phyloP scores from a whole-genome alignment of 2,329 filamentous ascomycete genomes.

The Paecilomyces dactylethromorphus region DNA sequence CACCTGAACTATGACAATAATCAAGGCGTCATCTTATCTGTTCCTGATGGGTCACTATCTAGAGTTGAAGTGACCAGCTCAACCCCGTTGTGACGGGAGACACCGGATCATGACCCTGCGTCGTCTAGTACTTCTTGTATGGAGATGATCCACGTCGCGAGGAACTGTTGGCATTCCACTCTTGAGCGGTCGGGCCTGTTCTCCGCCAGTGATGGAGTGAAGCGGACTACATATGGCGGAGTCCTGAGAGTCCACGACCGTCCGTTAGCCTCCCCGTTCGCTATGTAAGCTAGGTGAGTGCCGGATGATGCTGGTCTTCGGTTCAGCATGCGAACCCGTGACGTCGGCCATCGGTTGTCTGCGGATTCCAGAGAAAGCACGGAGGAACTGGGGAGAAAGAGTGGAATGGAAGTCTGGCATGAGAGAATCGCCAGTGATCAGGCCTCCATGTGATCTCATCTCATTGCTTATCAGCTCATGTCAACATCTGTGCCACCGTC shows the following conservation, averaged over 20 bases:
- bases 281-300: not conserved
- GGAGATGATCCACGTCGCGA: not conserved
- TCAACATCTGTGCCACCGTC: not conserved
- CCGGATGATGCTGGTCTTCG: not conserved
- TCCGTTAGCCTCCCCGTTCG: not conserved
- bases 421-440: not conserved
- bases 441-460: not conserved
- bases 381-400: not conserved
- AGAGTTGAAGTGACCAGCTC: not conserved
- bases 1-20: not conserved
- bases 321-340: not conserved
- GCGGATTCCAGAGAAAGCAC: not conserved
- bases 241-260: not conserved
- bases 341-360: not conserved
- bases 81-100: not conserved
- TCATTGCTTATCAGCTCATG: not conserved
- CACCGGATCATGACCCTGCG: not conserved
- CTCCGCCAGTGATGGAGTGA: not conserved
- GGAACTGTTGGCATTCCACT: not conserved
- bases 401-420: not conserved
- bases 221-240: not conserved
- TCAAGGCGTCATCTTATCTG: not conserved
- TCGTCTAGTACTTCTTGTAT: not conserved
- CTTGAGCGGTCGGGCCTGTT: not conserved
- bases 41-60: not conserved